These are phyloP conservation scores for Exidia glandulosa DNA, from an alignment of 768 basidiomycete species.

Conservation along the genomic window DNA sequence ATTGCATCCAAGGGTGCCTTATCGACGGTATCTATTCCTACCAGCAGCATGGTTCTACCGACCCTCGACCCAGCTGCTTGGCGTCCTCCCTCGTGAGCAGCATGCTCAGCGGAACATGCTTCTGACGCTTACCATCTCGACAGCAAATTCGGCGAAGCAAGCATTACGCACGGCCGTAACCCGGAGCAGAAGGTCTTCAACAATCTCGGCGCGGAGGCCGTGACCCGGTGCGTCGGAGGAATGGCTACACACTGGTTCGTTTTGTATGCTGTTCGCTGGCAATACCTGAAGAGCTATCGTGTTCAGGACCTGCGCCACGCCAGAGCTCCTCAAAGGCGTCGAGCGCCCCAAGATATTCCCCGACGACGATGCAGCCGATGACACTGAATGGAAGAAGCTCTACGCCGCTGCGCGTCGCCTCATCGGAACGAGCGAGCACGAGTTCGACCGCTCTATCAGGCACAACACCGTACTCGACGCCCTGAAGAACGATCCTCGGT, in stretches of 20 bases:
- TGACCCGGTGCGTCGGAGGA: slow-evolving; percentile 16
- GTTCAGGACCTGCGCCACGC: slow-evolving; percentile 13
- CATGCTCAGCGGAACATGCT: no score
- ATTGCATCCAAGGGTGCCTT: slow-evolving; percentile 12
- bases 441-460: slow-evolving; percentile 15
- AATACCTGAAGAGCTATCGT: background rate
- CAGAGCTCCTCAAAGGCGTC: slow-evolving; percentile 4
- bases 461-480: slow-evolving; percentile 13
- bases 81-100: slow-evolving; percentile 1
- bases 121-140: no score
- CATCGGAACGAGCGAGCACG: slow-evolving; percentile 9
- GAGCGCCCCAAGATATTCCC: slow-evolving; percentile 9
- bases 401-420: slow-evolving; percentile 11
- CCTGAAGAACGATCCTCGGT: slow-evolving; percentile 6
- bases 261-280: background rate
- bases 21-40: slow-evolving; percentile 9
- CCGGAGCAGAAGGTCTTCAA: slow-evolving; percentile 9
- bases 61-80: slow-evolving; percentile 10
- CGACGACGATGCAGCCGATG: slow-evolving; percentile 1
- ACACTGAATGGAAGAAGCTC: slow-evolving; percentile 9
- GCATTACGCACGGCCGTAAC: slow-evolving; percentile 5
- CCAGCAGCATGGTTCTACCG: slow-evolving; percentile 2
- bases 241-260: slow-evolving; percentile 15
- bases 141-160: background rate
- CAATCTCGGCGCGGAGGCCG: slow-evolving; percentile 13